A percentile compares a stretch with the other conserved stretches of the same genome.
Conservation (phyloP, 495 filamentous ascomycete species). For the Apodospora peruviana region DNA sequence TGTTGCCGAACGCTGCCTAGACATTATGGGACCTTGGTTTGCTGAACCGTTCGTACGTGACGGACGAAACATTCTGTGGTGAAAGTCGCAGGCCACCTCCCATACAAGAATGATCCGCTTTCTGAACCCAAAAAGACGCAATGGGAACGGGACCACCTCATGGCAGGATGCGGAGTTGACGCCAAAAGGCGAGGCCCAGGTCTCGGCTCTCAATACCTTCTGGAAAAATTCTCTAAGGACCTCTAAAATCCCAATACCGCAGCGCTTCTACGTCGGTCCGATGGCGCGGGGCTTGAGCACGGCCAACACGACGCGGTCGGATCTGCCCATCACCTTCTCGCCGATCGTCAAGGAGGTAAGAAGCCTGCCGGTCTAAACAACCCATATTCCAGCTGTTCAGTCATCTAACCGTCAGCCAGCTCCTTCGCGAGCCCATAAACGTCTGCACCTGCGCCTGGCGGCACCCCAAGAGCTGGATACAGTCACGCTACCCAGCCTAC, state of each 20-base stretch:
- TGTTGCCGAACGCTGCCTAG: neutral
- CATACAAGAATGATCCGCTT: neutral
- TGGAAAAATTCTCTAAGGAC: neutral
- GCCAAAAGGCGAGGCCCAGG: neutral
- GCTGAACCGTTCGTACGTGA: no score
- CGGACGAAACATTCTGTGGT: neutral
- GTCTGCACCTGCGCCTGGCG: conserved; percentile 1
- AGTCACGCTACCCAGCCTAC: neutral
- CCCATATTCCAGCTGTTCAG: no score
- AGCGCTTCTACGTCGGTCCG: neutral
- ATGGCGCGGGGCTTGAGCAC: neutral
- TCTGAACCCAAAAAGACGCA: conserved; percentile 1
- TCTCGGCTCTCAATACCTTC: neutral
- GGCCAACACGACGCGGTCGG: neutral
- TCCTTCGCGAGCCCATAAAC: conserved; percentile 4
- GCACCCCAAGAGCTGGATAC: neutral
- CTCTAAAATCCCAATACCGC: neutral
- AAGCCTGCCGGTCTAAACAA: neutral
- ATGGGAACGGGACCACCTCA: neutral
- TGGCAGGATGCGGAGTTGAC: conserved; percentile 5
- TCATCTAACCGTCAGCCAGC: no score
- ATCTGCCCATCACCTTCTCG: neutral
- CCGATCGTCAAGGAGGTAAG: neutral
- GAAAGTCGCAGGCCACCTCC: neutral
- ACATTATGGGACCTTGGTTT: neutral